phyloP scores from a whole-genome alignment of 768 basidiomycete genomes.

The Lactifluus rugatus region DNA sequence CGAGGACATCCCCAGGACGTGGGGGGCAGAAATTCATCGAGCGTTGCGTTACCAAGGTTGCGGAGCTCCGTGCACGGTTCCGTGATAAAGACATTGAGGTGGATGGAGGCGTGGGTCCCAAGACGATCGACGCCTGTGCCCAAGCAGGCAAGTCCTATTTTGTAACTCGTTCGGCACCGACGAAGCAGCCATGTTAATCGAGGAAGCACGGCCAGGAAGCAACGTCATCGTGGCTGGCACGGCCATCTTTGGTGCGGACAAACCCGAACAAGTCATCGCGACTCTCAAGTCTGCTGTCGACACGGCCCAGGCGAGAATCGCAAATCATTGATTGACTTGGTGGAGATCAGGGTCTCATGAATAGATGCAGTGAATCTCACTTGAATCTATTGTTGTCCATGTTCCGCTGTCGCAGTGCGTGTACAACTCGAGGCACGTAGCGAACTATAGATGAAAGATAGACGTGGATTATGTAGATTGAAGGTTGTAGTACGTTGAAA shows the following conservation, averaged over 20 bases:
- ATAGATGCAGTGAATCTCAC: not conserved
- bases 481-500: slow-evolving; percentile 11
- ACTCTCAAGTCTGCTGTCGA: slow-evolving; percentile 61
- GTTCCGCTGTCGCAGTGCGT: slow-evolving; percentile 6
- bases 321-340: slow-evolving; percentile 10
- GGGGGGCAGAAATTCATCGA: slow-evolving; percentile 97
- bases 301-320: slow-evolving; percentile 46
- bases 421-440: slow-evolving; percentile 1
- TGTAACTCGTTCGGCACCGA: not conserved
- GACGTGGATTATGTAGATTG: slow-evolving; percentile 11
- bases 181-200: not conserved
- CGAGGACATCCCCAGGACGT: slow-evolving; percentile 40
- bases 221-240: slow-evolving; percentile 99
- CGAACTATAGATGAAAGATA: slow-evolving; percentile 14
- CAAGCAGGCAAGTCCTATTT: slow-evolving; percentile 55
- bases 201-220: slow-evolving; percentile 49
- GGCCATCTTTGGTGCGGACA: slow-evolving; percentile 78
- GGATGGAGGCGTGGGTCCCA: slow-evolving; percentile 93
- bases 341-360: not conserved
- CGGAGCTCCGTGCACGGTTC: slow-evolving; percentile 82
- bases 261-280: slow-evolving; percentile 70
- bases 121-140: slow-evolving; percentile 81
- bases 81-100: slow-evolving; percentile 96
- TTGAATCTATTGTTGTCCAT: not conserved
- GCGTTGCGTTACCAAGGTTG: slow-evolving; percentile 85